Evolutionary conservation across 345 rosid genomes (phyloP).

Genomic region (Cardamine resedifolia): DNA sequence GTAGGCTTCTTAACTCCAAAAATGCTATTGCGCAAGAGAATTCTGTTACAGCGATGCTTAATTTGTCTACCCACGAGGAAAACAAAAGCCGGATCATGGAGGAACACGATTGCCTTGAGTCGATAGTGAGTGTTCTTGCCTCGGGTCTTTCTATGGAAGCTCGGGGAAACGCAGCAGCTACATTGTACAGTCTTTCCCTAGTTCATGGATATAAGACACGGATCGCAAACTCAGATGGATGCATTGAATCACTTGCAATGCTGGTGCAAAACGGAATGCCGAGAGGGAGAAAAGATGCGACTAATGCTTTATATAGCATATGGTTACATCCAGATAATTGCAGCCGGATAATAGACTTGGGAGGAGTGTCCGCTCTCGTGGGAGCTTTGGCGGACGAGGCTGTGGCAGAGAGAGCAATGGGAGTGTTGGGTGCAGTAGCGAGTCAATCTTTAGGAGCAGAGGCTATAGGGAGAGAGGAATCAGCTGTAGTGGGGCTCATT

Average conservation of each 20-base stretch:
- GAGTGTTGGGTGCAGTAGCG: constrained; percentile 56
- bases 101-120: constrained; percentile 60
- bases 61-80: constrained; percentile 51
- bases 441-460: constrained; percentile 64
- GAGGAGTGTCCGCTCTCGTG: constrained; percentile 61
- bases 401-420: constrained; percentile 75
- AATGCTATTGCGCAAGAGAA: constrained; percentile 67
- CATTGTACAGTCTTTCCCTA: constrained; percentile 65
- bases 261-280: constrained; percentile 59
- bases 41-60: constrained; percentile 74
- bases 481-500: constrained; percentile 38
- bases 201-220: constrained; percentile 66
- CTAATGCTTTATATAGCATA: constrained; percentile 59
- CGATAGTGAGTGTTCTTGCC: constrained; percentile 61
- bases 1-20: constrained; percentile 49
- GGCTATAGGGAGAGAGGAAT: constrained; percentile 68
- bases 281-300: constrained; percentile 83
- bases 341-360: constrained; percentile 51
- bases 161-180: constrained; percentile 82
- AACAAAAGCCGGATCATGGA: constrained; percentile 74
- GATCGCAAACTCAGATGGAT: constrained; percentile 43
- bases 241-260: constrained; percentile 46
- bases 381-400: constrained; percentile 59
- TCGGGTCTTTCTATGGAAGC: constrained; percentile 66
- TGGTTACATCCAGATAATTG: constrained; percentile 69